Conservation (phyloP, 1,139 yeast genomes). For the Pichia sp. region DNA sequence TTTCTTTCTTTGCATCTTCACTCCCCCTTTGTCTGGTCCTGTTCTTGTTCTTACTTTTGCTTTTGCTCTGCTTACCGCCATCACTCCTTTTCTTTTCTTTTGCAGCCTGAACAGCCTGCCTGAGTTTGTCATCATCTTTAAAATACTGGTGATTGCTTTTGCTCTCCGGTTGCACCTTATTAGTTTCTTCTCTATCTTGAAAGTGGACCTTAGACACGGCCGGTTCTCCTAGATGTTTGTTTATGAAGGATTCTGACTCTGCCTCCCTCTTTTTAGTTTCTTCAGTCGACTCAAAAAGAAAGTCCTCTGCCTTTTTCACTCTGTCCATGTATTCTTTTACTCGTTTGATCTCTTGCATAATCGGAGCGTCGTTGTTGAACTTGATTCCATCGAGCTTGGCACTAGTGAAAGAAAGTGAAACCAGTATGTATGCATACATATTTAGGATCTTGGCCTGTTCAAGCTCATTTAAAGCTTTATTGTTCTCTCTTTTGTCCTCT, state of each 20-base stretch:
- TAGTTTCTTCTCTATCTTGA: constrained; percentile 36
- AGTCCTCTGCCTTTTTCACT: constrained; percentile 43
- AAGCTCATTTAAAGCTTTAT: constrained; percentile 11
- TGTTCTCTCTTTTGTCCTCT: background rate
- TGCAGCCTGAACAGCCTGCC: background rate
- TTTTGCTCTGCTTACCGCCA: background rate
- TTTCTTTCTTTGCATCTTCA: background rate
- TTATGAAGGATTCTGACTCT: constrained; percentile 39
- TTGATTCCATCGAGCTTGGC: constrained; percentile 58
- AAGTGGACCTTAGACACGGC: constrained; percentile 59
- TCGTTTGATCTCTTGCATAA: constrained; percentile 66
- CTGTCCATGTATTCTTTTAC: constrained; percentile 67
- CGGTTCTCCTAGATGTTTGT: constrained; percentile 46
- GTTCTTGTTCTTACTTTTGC: background rate
- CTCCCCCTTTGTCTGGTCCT: background rate
- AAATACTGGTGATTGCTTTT: background rate
- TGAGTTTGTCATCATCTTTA: background rate
- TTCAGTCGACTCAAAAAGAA: constrained; percentile 25
- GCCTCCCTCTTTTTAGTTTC: constrained; percentile 20
- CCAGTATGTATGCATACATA: constrained; percentile 41
- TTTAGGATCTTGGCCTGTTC: constrained; percentile 26
- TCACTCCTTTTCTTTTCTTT: background rate
- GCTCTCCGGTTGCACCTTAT: background rate
- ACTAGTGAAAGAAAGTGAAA: constrained; percentile 50
- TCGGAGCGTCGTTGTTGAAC: constrained; percentile 49